Evolutionary conservation across 2,329 filamentous ascomycete genomes (phyloP), one percentile per base, ranked within the genome.

Genomic region (Venturia aucupariae): DNA sequence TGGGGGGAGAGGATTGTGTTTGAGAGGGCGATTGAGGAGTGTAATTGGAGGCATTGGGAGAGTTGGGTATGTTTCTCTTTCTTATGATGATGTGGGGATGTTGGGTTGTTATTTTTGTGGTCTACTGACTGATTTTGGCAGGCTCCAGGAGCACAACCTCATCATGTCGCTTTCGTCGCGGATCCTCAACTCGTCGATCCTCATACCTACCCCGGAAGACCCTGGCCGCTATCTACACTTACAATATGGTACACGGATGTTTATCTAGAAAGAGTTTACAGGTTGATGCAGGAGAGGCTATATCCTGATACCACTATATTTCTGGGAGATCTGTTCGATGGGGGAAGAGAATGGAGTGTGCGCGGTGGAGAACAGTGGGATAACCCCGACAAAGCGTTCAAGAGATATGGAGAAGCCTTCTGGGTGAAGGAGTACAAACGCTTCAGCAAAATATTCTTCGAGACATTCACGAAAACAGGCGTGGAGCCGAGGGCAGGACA

Each of bases 101-200:
- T 48, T 13, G 46, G 46, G 22, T 24, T 1, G n/a, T 10, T 24
- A 27, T 22, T 22, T 51, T 27, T 13, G n/a, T 51, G 22, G 44
- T 30, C 5, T 7, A 22, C 27, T 46, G 11, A 57, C 22, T 62
- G 51, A 38, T 11, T 17, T 19, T 7, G 44, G 44, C 72, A 96
- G 94, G 90, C 92, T 63, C 77, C 83, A 70, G 86, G 82, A 69
- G 88, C 92, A 61, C 85, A 83, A 41, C 94, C 94, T 35, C 92
- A 97, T 74, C 90, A 87, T 72, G 82, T 96, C 69, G 81, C 90
- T 69, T 87, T 97, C 73, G 82, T 97, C 68, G 91, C 92, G 66
- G 92, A 97, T 72, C 92, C 92, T 54, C 92, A 97, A 74, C 83
- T 97, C 65, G 91, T 94, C 71, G 92, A 97, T 75, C 90, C 92